A percentile compares a stretch with the other conserved stretches of the same genome.
These are phyloP conservation scores for Biscogniauxia sp. DNA, from an alignment of 2,329 filamentous ascomycete genomes.

Conservation along the genomic window DNA sequence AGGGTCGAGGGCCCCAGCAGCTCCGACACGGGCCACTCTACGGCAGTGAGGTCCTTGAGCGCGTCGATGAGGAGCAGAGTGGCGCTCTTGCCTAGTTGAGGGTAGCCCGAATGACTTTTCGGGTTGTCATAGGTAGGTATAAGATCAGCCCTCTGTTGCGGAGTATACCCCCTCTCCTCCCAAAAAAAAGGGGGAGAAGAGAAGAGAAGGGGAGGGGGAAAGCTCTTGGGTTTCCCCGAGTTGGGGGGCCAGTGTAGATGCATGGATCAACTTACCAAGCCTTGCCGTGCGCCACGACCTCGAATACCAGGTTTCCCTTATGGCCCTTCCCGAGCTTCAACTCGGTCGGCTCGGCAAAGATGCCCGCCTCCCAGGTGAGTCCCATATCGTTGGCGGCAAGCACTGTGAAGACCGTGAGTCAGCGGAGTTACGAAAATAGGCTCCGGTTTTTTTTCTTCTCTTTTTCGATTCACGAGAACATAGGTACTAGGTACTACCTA, in stretches of 20 bases:
- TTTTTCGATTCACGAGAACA: too few relatives aligned
- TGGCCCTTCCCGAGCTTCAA: conserved; percentile 52
- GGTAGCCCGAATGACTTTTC: conserved; percentile 36
- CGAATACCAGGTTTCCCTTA: conserved; percentile 43
- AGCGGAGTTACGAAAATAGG: too few relatives aligned
- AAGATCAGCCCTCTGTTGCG: background rate
- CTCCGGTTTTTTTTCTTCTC: too few relatives aligned
- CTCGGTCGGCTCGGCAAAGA: conserved; percentile 56
- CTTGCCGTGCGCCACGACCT: conserved; percentile 30
- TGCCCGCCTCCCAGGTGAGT: conserved; percentile 43
- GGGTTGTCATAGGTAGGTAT: background rate
- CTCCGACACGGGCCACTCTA: conserved; percentile 33
- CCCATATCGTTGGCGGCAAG: conserved; percentile 44
- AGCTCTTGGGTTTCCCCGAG: too few relatives aligned
- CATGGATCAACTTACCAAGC: conserved; percentile 20
- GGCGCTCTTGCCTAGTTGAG: conserved; percentile 34
- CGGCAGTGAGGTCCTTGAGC: conserved; percentile 31
- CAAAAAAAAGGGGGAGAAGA: background rate
- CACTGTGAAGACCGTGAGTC: conserved; percentile 28
- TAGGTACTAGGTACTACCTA: too few relatives aligned
- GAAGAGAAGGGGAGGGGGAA: too few relatives aligned
- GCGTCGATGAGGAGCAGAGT: conserved; percentile 32
- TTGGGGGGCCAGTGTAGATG: too few relatives aligned
- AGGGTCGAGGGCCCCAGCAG: conserved; percentile 39
- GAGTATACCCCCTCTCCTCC: background rate